Base-by-base conservation (phyloP, 495 filamentous ascomycete species). In the Eremomyces bilateralis region DNA sequence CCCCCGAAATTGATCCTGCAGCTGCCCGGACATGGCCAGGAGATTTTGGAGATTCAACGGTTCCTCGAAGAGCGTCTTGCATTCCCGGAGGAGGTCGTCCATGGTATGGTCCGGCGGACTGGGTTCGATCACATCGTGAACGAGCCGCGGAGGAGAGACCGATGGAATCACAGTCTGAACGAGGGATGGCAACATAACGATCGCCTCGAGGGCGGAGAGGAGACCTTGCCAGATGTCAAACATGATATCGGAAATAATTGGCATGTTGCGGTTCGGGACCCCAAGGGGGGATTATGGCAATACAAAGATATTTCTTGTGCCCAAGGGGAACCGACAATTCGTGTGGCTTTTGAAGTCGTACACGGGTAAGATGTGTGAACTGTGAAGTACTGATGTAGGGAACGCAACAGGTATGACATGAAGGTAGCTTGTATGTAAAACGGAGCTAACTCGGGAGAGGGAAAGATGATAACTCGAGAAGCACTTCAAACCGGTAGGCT, bases 1-100 rank as follows among this genome's bases (percentile, higher is more conserved):
- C 29, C 59, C 46, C 30, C 45, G 50, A 46, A 71, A 67, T 41
- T 75, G 69, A n/a, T 52, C 57, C 36, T 65, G 65, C 38, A 77
- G 65, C 50, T 58, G 58, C 38, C 54, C 56, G 1, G 72, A 73
- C 56, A 75, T 66, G 16, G 53, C 48, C 31, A 61, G 40, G 53
- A 71, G 58, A 36, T 42, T 42, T 29, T 40, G 27, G 5, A 42
- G 21, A n/a, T 56, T 36, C 13, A 57, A 38, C 39, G 39, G 63
- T 53, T 57, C 49, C 20, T 60, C 57, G 34, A 68, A 63, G 6
- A 63, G 46, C n/a, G 43, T 44, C 25, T 61, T 54, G 21, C 69
- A 47, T 42, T 72, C 65, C 15, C 59, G 48, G 21, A 59, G 49
- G 39, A 69, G 59, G 21, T 62, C 56, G 25, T 68, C 62, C 43